Evolutionary conservation across 345 rosid species (phyloP).

Genomic region (Arabidopsis suecica): DNA sequence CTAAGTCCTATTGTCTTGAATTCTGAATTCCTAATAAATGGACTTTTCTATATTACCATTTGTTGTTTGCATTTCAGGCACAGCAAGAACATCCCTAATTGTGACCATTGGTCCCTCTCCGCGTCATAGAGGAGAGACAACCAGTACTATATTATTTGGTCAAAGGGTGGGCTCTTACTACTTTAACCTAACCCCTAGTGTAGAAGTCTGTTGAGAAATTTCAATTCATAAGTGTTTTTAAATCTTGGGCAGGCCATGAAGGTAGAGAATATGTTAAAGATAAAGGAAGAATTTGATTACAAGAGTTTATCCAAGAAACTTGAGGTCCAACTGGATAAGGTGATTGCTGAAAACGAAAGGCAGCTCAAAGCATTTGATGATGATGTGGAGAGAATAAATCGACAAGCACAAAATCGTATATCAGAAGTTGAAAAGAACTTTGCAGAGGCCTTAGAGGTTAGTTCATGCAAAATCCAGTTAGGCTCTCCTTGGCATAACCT

Average conservation of each 20-base stretch:
- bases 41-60: constrained; percentile 4
- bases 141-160: constrained; percentile 88
- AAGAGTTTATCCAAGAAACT: constrained; percentile 94
- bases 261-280: constrained; percentile 98
- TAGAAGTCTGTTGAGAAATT: constrained; percentile 2
- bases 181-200: constrained; percentile 14
- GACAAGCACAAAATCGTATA: constrained; percentile 76
- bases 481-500: constrained; percentile 7
- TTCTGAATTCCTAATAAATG: constrained; percentile 24
- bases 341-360: constrained; percentile 93
- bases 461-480: constrained; percentile 32
- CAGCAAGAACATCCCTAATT: constrained; percentile 84
- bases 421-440: constrained; percentile 83
- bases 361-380: constrained; percentile 87
- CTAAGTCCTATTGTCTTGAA: constrained; percentile 2
- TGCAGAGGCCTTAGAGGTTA: constrained; percentile 86
- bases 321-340: constrained; percentile 88
- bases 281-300: constrained; percentile 98
- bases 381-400: constrained; percentile 81
- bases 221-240: neutral
- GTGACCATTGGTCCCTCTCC: constrained; percentile 91
- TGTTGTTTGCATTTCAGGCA: constrained; percentile 55
- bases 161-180: constrained; percentile 67
- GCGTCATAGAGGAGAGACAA: constrained; percentile 88
- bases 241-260: constrained; percentile 81